These are phyloP conservation scores for Penicillium ucsense DNA, from an alignment of 495 filamentous ascomycete species.

Conservation along the genomic window DNA sequence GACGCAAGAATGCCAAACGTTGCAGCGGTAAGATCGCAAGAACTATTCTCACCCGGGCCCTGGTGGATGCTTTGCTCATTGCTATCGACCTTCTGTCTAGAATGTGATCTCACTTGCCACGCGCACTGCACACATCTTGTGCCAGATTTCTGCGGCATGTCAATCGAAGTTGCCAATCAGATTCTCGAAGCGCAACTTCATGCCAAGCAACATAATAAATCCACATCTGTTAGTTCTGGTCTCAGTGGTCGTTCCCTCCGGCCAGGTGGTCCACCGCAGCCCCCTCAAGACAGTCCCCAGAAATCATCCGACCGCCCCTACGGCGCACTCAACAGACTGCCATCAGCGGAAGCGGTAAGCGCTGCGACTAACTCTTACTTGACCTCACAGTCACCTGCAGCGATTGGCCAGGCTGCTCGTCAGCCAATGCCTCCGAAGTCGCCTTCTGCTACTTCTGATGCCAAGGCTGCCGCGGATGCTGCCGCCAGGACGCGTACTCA, in stretches of 20 bases:
- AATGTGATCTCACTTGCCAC: constrained; percentile 89
- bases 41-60: neutral
- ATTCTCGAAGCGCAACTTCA: constrained; percentile 52
- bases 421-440: constrained; percentile 29
- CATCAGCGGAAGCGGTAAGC: constrained; percentile 36
- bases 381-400: constrained; percentile 34
- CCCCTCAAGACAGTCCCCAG: constrained; percentile 39
- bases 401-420: constrained; percentile 17
- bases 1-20: constrained; percentile 85
- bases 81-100: constrained; percentile 32
- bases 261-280: constrained; percentile 37
- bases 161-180: constrained; percentile 92
- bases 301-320: constrained; percentile 44
- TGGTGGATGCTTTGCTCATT: constrained; percentile 12
- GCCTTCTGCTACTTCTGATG: constrained; percentile 19
- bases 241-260: constrained; percentile 61
- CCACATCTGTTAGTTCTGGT: constrained; percentile 39
- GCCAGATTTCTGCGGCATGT: constrained; percentile 99
- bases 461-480: constrained; percentile 25
- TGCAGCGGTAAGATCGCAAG: constrained; percentile 58
- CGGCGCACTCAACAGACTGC: constrained; percentile 34
- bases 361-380: constrained; percentile 37
- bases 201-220: constrained; percentile 38
- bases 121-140: constrained; percentile 89
- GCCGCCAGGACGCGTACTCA: constrained; percentile 23